A percentile compares a stretch with the other conserved stretches of the same genome.
Conservation (phyloP, 768 basidiomycete species). For the Pisolithus albus region DNA sequence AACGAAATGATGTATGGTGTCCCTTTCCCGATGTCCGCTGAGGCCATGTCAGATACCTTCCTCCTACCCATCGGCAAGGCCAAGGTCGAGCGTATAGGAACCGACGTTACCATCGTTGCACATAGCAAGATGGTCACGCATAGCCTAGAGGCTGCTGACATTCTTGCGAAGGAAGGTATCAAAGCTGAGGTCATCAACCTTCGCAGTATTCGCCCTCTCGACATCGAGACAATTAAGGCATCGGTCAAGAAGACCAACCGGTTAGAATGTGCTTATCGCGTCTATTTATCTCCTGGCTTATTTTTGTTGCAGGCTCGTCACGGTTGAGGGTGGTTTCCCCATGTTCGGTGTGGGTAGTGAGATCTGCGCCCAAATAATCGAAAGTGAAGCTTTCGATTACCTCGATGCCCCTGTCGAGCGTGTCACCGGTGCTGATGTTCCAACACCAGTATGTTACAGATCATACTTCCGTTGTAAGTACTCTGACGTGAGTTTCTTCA, state of each 20-base stretch:
- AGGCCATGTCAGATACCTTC: slow-evolving; percentile 94
- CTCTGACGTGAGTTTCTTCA: slow-evolving; percentile 27
- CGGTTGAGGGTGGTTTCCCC: slow-evolving; percentile 98
- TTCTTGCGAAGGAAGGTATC: slow-evolving; percentile 91
- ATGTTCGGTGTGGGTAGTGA: slow-evolving; percentile 97
- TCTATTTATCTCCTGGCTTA: not conserved
- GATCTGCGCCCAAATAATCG: slow-evolving; percentile 95
- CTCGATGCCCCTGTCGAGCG: slow-evolving; percentile 98
- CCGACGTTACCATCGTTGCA: slow-evolving; percentile 91
- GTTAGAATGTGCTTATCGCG: slow-evolving; percentile 32
- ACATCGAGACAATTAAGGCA: slow-evolving; percentile 94
- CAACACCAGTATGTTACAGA: slow-evolving; percentile 72
- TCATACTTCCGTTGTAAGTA: slow-evolving; percentile 5
- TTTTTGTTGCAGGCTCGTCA: slow-evolving; percentile 57
- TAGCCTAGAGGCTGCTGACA: slow-evolving; percentile 89
- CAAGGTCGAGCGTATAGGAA: slow-evolving; percentile 90
- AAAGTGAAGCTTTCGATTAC: slow-evolving; percentile 97
- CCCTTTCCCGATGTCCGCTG: slow-evolving; percentile 91
- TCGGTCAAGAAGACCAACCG: slow-evolving; percentile 99
- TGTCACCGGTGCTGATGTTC: slow-evolving; percentile 94
- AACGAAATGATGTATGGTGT: slow-evolving; percentile 99
- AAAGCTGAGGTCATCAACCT: slow-evolving; percentile 98
- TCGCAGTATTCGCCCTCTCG: slow-evolving; percentile 90
- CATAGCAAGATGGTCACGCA: slow-evolving; percentile 99
- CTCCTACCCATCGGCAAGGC: slow-evolving; percentile 94